phyloP scores from a whole-genome alignment of 805 yeast species.

The Candida gorgasii region DNA sequence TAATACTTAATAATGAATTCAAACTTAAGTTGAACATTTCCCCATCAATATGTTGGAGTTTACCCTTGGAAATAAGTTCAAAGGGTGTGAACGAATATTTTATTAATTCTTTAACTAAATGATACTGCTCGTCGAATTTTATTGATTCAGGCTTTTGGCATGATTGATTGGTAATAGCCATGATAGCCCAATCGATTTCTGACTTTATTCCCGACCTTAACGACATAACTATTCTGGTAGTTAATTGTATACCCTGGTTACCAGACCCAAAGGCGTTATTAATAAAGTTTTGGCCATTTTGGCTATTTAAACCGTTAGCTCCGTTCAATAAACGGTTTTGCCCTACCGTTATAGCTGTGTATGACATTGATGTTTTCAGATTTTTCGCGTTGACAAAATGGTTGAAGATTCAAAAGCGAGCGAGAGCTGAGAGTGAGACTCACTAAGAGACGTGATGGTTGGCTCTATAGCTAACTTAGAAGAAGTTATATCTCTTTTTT shows the following conservation, averaged over 20 bases:
- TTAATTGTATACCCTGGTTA: conserved; percentile 60
- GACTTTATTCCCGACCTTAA: conserved; percentile 61
- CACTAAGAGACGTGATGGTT: too few species aligned
- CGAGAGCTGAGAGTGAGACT: too few species aligned
- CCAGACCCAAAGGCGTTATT: conserved; percentile 24
- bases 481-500: too few species aligned
- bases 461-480: too few species aligned
- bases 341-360: conserved; percentile 5
- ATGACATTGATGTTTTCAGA: too few species aligned
- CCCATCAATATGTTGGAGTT: conserved; percentile 18
- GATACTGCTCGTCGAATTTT: conserved; percentile 44
- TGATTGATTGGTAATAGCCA: conserved; percentile 50
- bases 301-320: neutral
- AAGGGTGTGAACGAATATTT: conserved; percentile 37
- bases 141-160: conserved; percentile 52
- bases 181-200: conserved; percentile 74
- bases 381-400: too few species aligned
- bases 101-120: conserved; percentile 43
- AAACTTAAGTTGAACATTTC: conserved; percentile 29
- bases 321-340: neutral
- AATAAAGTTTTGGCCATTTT: conserved; percentile 2
- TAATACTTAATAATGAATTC: conserved; percentile 61
- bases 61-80: conserved; percentile 22
- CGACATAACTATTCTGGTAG: conserved; percentile 69
- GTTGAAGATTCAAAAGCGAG: too few species aligned